Base-by-base conservation (phyloP, 768 basidiomycete species). In the Pseudohyphozyma bogoriensis region DNA sequence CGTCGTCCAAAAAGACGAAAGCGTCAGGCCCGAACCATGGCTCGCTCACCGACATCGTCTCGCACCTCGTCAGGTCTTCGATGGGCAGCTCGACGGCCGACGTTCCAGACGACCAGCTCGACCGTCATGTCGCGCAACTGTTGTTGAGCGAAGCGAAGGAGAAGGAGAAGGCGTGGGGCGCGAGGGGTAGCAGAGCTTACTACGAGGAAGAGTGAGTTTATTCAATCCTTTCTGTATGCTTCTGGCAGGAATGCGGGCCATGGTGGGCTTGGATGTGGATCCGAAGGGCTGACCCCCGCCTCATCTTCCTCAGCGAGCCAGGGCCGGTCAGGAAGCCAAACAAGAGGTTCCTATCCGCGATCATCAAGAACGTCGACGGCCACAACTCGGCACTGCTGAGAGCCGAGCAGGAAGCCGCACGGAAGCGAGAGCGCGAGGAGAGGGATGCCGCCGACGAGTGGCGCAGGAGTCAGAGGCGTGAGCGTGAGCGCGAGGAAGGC, bases 281-380 rank as follows among this genome's bases (percentile, higher is more conserved):
- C 47, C 20, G 24, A 24, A 13, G 7, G 3, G 6, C 24, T 26
- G 13, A 16, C n/a, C n/a, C n/a, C 47, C 7, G 24, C 12, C 47
- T 9, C 51, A 59, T 52, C 7, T 42, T 12, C 35, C 58, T 53
- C 28, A 40, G n/a, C n/a, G n/a, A n/a, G n/a, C n/a, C n/a, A n/a
- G n/a, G n/a, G n/a, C n/a, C 55, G 73, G 83, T 82, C 2, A 89
- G 89, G 0, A 83, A 81, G 66, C 74, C 92, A 3, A 78, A 80
- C 69, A 80, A 78, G 58, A 73, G 76, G 18, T 80, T 80, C 63
- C 67, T 80, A 11, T 69, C 72, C 1, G 69, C 72, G 26, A 90
- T 99, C 62, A 91, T 99, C 58, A 83, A 85, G 67, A 90, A 82
- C 66, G 95, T 95, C 6, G 92, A 95, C 71, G 92, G 92, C 59